Evolutionary conservation across 140 eudicot species (phyloP).

Genomic region (Erigeron philadelphicus): DNA sequence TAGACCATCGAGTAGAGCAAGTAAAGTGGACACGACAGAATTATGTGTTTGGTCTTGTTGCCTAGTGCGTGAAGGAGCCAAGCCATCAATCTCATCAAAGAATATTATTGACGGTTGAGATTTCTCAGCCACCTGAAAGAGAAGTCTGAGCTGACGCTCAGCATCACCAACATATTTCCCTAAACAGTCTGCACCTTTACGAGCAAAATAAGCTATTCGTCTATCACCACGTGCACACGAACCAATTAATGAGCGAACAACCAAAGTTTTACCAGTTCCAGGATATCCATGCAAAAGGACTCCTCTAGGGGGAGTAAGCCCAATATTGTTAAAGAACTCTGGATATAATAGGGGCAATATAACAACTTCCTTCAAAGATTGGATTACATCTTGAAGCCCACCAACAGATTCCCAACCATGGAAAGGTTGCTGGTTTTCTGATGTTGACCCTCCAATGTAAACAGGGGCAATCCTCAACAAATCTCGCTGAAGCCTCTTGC

Average conservation of each 20-base stretch:
- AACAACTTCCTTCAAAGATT: slow-evolving; percentile 90
- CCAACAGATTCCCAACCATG: slow-evolving; percentile 99
- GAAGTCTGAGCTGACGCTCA: slow-evolving; percentile 92
- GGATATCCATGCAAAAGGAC: slow-evolving; percentile 96
- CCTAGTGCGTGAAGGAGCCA: slow-evolving; percentile 87
- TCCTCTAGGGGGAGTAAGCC: slow-evolving; percentile 96
- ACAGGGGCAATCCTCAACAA: slow-evolving; percentile 74
- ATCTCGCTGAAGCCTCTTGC: slow-evolving; percentile 95
- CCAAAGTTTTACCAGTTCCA: slow-evolving; percentile 98
- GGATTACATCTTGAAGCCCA: slow-evolving; percentile 85
- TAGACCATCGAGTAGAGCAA: slow-evolving; percentile 86
- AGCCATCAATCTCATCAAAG: slow-evolving; percentile 95
- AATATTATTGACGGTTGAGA: slow-evolving; percentile 95
- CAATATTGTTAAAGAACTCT: slow-evolving; percentile 64
- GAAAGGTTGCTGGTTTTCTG: slow-evolving; percentile 45
- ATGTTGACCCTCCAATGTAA: slow-evolving; percentile 72
- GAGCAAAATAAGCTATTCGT: slow-evolving; percentile 92
- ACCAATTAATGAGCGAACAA: slow-evolving; percentile 89
- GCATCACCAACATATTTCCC: slow-evolving; percentile 99
- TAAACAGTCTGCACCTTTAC: slow-evolving; percentile 97
- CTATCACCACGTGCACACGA: slow-evolving; percentile 94
- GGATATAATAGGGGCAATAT: slow-evolving; percentile 86
- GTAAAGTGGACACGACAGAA: slow-evolving; percentile 94
- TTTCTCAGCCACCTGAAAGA: slow-evolving; percentile 95
- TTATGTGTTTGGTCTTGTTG: slow-evolving; percentile 98